phyloP scores from a whole-genome alignment of 1,284 basidiomycete species.

The Stereum hirsutum region DNA sequence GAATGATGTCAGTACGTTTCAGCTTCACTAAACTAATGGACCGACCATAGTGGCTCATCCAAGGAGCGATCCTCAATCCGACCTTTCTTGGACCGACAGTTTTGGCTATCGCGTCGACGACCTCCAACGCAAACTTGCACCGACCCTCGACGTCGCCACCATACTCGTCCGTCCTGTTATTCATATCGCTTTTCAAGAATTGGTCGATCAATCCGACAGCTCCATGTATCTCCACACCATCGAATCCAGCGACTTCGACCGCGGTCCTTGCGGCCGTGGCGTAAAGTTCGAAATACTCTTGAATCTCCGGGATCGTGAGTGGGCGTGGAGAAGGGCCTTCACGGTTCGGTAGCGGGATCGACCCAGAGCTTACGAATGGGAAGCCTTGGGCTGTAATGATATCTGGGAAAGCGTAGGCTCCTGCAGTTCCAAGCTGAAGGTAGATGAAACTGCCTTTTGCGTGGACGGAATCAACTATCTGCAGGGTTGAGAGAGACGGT shows the following conservation, averaged over 20 bases:
- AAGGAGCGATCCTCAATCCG: constrained; percentile 35
- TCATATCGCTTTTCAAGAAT: constrained; percentile 30
- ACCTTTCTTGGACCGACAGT: constrained; percentile 21
- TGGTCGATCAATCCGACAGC: constrained; percentile 32
- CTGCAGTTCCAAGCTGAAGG: constrained; percentile 38
- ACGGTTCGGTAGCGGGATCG: constrained; percentile 28
- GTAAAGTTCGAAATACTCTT: constrained; percentile 15
- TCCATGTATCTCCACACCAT: constrained; percentile 28
- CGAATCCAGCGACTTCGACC: constrained; percentile 20
- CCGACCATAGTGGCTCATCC: constrained; percentile 21
- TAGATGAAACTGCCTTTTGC: constrained; percentile 28
- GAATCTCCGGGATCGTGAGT: constrained; percentile 18
- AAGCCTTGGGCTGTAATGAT: constrained; percentile 22
- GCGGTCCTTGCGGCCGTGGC: constrained; percentile 17
- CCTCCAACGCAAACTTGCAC: constrained; percentile 35
- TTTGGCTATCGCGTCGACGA: constrained; percentile 22
- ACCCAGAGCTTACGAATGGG: constrained; percentile 30
- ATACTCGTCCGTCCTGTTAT: constrained; percentile 50
- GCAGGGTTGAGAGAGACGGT: too few relatives aligned
- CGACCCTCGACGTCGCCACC: constrained; percentile 51
- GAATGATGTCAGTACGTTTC: neutral
- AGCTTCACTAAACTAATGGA: neutral
- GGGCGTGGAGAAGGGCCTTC: constrained; percentile 17
- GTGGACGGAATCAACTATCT: constrained; percentile 30
- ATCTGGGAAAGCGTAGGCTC: constrained; percentile 22